phyloP scores from a whole-genome alignment of 345 rosid species.

The Boechera divaricarpa region DNA sequence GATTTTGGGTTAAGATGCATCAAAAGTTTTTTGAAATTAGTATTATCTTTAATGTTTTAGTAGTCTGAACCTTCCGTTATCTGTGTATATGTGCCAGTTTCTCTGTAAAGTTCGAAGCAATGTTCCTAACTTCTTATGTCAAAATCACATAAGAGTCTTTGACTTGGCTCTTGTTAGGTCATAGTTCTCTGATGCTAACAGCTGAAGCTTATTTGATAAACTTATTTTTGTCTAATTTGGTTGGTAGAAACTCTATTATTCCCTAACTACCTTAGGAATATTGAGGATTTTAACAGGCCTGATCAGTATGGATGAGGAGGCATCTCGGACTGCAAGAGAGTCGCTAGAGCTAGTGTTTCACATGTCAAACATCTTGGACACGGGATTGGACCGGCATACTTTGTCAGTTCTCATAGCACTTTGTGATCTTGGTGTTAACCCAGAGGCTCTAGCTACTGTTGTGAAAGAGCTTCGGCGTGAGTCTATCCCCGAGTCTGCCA shows the following conservation, averaged over 20 bases:
- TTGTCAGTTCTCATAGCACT: constrained; percentile 49
- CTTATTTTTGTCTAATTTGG: not conserved
- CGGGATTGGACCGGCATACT: constrained; percentile 43
- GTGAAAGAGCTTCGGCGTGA: constrained; percentile 47
- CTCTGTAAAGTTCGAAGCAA: not conserved
- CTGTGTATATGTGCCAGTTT: too few species aligned
- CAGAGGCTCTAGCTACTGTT: constrained; percentile 50
- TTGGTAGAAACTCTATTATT: not conserved
- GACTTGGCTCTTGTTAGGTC: not conserved
- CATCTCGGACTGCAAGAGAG: constrained; percentile 46
- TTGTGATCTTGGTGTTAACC: constrained; percentile 50
- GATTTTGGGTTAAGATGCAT: too few species aligned
- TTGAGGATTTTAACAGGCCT: not conserved
- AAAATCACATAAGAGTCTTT: not conserved
- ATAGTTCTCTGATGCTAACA: not conserved
- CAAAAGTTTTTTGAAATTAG: too few species aligned
- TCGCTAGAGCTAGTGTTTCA: constrained; percentile 47
- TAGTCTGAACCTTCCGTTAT: not conserved
- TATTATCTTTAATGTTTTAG: not conserved
- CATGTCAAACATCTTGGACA: constrained; percentile 50
- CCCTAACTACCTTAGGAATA: not conserved
- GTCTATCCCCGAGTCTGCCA: not conserved
- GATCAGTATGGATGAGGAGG: constrained; percentile 44
- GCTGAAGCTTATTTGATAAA: not conserved
- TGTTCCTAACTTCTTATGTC: not conserved